Base-by-base conservation (phyloP, 805 yeast genomes). In the Wickerhamomyces pijperi region DNA sequence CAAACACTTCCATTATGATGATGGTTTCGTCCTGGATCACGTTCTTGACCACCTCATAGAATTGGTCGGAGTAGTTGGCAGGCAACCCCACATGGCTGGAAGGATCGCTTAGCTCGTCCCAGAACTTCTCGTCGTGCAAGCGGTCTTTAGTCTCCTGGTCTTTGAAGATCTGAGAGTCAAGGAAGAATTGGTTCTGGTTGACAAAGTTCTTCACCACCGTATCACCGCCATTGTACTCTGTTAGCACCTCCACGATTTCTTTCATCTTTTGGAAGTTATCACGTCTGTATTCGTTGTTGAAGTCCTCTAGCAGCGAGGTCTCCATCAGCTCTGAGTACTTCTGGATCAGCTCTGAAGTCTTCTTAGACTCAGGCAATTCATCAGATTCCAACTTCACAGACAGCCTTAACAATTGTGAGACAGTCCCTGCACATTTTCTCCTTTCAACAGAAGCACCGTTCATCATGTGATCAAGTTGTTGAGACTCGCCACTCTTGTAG, bases 141-240 rank as follows among this genome's bases (percentile, higher is more conserved):
- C 46, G 42, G 28, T 60, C 50, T 13, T 45, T 59, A 23, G 23
- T 33, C 6, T 58, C 54, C 7, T 52, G 40, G 3, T 43, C 36
- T 12, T 25, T 11, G 11, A 45, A 32, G 9, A 39, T 53, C 14
- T 25, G 14, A 31, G 57, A 60, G 48, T 58, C 50, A 36, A 61
- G 64, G 56, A 88, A 82, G 42, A 80, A 71, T 36, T 78, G 82
- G 53, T 83, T 85, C 53, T 83, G 86, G 53, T 76, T 77, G 33
- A 88, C 82, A 60, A 84, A 90, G 36, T 80, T 76, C 53, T 80
- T 85, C 8, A 85, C 81, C 8, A 88, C 90, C 42, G 81, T 78
- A 11, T 74, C 68, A 12, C 96, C 96, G 16, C 86, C 90, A 53
- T 90, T 88, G 63, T 78, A 90, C 44, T 78, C 83, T 39, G 77